Conservation (phyloP, 2,329 filamentous ascomycete species). For the Scleromitrula shiraiana region DNA sequence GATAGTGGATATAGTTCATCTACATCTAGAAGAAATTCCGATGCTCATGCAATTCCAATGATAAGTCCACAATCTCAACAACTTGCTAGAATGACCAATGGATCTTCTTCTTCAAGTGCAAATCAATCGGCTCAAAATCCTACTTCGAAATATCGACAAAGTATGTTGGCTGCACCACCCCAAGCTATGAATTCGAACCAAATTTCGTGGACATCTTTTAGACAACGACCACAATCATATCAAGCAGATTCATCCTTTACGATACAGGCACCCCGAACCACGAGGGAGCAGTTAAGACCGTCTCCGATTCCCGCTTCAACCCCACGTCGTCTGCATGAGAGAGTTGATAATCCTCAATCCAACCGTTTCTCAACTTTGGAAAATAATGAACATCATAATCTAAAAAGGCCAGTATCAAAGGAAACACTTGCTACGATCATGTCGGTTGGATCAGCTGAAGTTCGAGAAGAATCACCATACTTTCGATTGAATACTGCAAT, state of each 20-base stretch:
- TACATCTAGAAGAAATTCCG: constrained; percentile 35
- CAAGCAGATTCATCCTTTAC: constrained; percentile 16
- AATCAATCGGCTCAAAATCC: constrained; percentile 3
- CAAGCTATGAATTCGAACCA: neutral
- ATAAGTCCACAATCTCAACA: neutral
- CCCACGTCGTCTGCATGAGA: constrained; percentile 15
- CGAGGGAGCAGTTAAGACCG: constrained; percentile 15
- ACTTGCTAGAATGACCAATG: neutral
- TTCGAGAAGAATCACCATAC: constrained; percentile 20
- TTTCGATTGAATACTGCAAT: constrained; percentile 18
- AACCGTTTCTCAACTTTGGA: constrained; percentile 17
- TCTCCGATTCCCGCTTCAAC: constrained; percentile 17
- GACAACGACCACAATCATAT: constrained; percentile 13
- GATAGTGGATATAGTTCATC: constrained; percentile 57
- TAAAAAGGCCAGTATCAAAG: constrained; percentile 17
- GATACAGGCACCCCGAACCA: constrained; percentile 19
- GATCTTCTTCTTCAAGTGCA: neutral
- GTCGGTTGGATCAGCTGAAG: constrained; percentile 24
- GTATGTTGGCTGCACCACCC: constrained; percentile 6
- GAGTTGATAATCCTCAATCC: constrained; percentile 19
- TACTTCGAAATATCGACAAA: constrained; percentile 9
- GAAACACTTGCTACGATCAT: constrained; percentile 27
- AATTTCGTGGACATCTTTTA: constrained; percentile 9
- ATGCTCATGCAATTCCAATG: constrained; percentile 5
- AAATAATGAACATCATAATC: constrained; percentile 14